Evolutionary conservation across 495 filamentous ascomycete species (phyloP), one percentile per base, ranked within the genome.

Genomic region (Neurospora sp.): DNA sequence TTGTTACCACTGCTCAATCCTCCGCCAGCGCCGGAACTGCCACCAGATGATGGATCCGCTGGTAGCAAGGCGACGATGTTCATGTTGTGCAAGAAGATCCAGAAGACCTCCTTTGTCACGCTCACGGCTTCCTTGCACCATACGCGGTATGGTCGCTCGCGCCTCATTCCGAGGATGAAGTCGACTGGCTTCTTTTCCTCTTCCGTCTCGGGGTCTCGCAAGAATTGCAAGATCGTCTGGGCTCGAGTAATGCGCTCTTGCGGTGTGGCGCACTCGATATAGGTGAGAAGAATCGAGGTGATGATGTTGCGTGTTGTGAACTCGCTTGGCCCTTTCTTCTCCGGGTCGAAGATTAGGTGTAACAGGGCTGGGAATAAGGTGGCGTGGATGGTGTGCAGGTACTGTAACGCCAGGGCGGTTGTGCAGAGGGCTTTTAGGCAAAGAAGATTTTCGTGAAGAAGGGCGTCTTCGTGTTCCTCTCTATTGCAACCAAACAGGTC

Each of bases 21-120:
- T 74, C 69, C 59, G 10, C 46, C 46, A 20, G 10, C 20, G 20
- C 54, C 23, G 23, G 54, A 62, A 62, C 23, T 31, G 39, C 39
- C 73, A 31, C 59, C 31, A 66, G 78, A 73, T 75, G 79, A 78
- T 46, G n/a, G 18, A 14, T 82, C 71, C 3, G 76, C 79, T 73
- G 81, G 76, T 39, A 86, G 87, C 37, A 91, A 77, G 54, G 93
- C 89, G 70, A 99, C 88, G 73, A 98, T 90, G 76, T 98, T 98
- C 69, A 95, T 83, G 73, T 94, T 90, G 79, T 99, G 96, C 72
- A 98, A 86, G 83, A 98, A 99, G 78, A 99, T 99, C 96, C 96
- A 99, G 81, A 99, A 99, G 38, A 98, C 96, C 80, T 99, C 96
- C 81, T 98, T 98, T 41, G 93, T 97, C 62, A 98, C 94, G 76